Evolutionary conservation across 1,284 basidiomycete genomes (phyloP).

Genomic region (Pseudozyma tsukubaensis): DNA sequence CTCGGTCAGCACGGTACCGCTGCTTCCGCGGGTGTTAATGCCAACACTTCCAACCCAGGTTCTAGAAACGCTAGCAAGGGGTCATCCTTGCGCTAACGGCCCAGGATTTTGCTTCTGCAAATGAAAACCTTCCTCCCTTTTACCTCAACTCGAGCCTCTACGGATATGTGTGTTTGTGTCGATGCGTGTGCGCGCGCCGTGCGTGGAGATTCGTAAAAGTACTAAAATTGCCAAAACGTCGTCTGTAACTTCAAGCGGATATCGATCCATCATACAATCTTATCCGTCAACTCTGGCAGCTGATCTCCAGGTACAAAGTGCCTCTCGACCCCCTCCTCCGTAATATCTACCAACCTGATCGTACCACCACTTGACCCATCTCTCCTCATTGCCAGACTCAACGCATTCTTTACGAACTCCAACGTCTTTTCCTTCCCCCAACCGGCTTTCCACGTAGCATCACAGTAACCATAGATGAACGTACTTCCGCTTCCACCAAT

Average conservation of each 20-base stretch:
- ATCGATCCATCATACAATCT: slow-evolving; percentile 50
- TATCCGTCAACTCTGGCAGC: slow-evolving; percentile 56
- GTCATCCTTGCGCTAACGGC: slow-evolving; percentile 24
- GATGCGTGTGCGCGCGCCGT: too few relatives aligned
- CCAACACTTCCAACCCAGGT: slow-evolving; percentile 19
- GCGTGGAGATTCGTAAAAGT: slow-evolving; percentile 2
- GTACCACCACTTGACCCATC: slow-evolving; percentile 98
- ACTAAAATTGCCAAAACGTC: not conserved
- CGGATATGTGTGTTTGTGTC: too few relatives aligned
- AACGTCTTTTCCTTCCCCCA: slow-evolving; percentile 91
- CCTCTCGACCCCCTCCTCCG: slow-evolving; percentile 88
- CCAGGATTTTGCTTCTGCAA: not conserved
- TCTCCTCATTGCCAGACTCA: slow-evolving; percentile 94
- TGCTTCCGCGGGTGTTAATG: not conserved
- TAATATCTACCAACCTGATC: slow-evolving; percentile 96
- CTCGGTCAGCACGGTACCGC: not conserved
- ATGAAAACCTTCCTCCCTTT: not conserved
- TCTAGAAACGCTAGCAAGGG: slow-evolving; percentile 41
- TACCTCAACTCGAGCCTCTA: too few relatives aligned
- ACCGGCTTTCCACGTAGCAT: slow-evolving; percentile 95
- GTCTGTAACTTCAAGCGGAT: not conserved
- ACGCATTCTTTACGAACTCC: slow-evolving; percentile 91
- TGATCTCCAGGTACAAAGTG: slow-evolving; percentile 88
- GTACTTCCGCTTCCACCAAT: slow-evolving; percentile 82
- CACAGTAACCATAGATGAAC: slow-evolving; percentile 99